A percentile compares a stretch with the other conserved stretches of the same genome.
Evolutionary conservation across 257 asterid species (phyloP).

Genomic region (Solanum ahanhuiri): DNA sequence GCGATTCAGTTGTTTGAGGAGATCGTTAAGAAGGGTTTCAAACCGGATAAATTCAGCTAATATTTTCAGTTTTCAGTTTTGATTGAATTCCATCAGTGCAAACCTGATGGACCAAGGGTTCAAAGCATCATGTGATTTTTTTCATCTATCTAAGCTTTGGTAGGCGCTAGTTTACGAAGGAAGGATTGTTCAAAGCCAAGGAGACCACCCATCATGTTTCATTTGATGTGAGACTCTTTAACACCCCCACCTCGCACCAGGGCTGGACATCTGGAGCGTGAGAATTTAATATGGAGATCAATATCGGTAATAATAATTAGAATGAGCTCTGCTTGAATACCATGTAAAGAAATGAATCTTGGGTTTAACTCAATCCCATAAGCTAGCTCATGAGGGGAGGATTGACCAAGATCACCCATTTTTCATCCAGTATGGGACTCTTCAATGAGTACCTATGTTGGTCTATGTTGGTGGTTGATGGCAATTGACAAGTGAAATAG

Average conservation of each 20-base stretch:
- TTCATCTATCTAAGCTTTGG: not conserved
- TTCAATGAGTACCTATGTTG: not conserved
- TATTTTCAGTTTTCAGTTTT: not conserved
- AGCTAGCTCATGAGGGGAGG: not conserved
- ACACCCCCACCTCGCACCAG: not conserved
- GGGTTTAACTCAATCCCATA: not conserved
- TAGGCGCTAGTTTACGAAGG: not conserved
- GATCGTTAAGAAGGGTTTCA: conserved; percentile 18
- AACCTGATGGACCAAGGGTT: not conserved
- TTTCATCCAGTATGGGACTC: not conserved
- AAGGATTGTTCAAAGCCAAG: not conserved
- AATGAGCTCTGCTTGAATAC: not conserved
- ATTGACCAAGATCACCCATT: not conserved
- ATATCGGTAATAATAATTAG: no score
- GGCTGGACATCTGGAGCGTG: not conserved
- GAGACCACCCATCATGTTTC: not conserved
- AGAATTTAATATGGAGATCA: not conserved
- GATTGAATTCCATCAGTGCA: not conserved
- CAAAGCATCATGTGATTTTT: not conserved
- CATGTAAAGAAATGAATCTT: no score
- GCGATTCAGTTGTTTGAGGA: conserved; percentile 26
- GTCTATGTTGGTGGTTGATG: not conserved
- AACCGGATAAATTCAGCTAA: conserved; percentile 26
- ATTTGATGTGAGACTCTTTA: not conserved
- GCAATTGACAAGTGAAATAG: not conserved